phyloP scores from a whole-genome alignment of 192 early-diverging fungal genomes.

The Entomortierella parvispora region DNA sequence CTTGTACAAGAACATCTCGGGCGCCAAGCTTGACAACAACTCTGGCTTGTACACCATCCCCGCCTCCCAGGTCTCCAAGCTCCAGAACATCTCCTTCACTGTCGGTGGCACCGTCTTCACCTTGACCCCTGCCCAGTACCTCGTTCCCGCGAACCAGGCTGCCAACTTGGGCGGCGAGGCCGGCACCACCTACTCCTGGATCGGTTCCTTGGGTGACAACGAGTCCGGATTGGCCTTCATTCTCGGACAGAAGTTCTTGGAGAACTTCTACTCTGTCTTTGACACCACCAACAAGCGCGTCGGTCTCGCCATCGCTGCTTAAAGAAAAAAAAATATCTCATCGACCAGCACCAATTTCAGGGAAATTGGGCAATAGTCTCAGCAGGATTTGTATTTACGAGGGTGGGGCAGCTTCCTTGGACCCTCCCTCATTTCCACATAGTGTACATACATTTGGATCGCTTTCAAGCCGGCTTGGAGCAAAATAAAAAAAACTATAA shows the following conservation, averaged over 20 bases:
- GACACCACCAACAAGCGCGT: conserved; percentile 24
- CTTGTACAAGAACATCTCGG: conserved; percentile 10
- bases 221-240: conserved; percentile 9
- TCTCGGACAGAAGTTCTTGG: conserved; percentile 42
- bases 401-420: too few relatives aligned
- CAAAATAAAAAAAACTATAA: too few relatives aligned
- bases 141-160: background rate
- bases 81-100: conserved; percentile 1
- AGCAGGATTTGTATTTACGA: too few relatives aligned
- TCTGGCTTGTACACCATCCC: background rate
- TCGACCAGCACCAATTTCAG: too few relatives aligned
- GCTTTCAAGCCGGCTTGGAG: too few relatives aligned
- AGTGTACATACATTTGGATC: too few relatives aligned
- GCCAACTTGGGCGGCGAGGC: background rate
- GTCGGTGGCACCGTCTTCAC: conserved; percentile 5
- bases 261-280: conserved; percentile 30
- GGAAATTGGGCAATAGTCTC: too few relatives aligned
- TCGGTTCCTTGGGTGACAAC: background rate
- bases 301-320: too few relatives aligned
- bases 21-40: conserved; percentile 1
- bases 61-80: background rate
- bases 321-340: too few relatives aligned
- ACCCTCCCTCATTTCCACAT: too few relatives aligned
- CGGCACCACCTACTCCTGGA: background rate
- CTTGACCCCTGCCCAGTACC: conserved; percentile 12